Conservation (phyloP, 345 rosid genomes). For the Angophora floribunda region DNA sequence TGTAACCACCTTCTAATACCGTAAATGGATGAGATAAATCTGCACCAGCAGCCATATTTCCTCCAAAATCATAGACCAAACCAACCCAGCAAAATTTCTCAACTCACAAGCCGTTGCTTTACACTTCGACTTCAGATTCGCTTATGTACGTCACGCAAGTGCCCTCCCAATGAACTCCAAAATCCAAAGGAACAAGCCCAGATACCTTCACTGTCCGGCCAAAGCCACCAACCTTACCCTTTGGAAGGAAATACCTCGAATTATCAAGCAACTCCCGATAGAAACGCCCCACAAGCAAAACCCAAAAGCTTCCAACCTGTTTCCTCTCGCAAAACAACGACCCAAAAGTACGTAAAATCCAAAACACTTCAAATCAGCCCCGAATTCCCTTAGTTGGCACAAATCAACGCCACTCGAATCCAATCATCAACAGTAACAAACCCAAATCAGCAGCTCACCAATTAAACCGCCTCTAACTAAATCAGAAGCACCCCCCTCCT, state of each 20-base stretch:
- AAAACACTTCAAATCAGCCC: neutral
- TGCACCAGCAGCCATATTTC: constrained; percentile 45
- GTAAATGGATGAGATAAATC: constrained; percentile 46
- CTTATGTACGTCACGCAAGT: neutral
- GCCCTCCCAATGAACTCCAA: neutral
- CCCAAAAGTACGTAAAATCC: neutral
- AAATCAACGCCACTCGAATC: neutral
- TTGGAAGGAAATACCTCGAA: constrained; percentile 2
- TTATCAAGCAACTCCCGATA: neutral
- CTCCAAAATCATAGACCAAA: constrained; percentile 28
- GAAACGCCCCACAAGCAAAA: constrained; percentile 5
- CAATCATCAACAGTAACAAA: neutral
- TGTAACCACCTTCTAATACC: constrained; percentile 38
- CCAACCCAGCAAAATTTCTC: neutral
- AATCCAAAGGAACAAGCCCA: neutral
- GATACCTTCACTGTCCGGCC: neutral
- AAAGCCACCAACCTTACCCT: constrained; percentile 2
- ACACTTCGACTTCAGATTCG: neutral
- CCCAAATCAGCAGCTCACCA: neutral
- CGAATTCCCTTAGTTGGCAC: neutral
- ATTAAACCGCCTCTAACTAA: neutral
- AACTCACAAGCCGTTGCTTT: neutral
- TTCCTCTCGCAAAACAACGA: neutral
- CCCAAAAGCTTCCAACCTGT: neutral
- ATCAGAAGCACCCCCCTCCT: neutral